A percentile compares a stretch with the other conserved stretches of the same genome.
Evolutionary conservation across 805 yeast species (phyloP).

Genomic region (Zygoascus flipseniorum): DNA sequence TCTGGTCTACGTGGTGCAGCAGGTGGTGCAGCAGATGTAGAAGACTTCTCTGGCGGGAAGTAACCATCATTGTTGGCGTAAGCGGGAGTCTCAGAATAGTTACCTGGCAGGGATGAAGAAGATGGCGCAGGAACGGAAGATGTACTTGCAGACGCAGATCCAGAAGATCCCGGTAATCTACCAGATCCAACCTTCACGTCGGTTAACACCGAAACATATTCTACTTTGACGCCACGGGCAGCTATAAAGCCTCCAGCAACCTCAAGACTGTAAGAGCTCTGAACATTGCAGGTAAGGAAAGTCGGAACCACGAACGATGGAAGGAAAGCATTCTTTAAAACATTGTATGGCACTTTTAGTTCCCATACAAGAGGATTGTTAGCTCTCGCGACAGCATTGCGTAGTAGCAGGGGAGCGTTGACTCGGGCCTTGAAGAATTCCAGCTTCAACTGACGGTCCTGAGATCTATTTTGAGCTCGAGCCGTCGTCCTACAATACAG

Average conservation of each 20-base stretch:
- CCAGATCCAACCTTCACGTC: constrained; percentile 16
- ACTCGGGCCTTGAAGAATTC: constrained; percentile 20
- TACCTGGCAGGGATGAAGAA: too few species aligned
- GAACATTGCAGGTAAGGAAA: constrained; percentile 49
- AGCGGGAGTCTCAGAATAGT: too few species aligned
- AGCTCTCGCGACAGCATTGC: constrained; percentile 5
- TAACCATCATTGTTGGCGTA: too few species aligned
- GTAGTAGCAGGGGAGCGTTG: constrained; percentile 7
- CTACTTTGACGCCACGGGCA: constrained; percentile 3
- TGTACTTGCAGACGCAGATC: too few species aligned
- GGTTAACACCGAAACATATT: constrained; percentile 12
- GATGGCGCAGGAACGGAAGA: too few species aligned
- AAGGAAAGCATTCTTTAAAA: constrained; percentile 34
- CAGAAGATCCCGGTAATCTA: neutral
- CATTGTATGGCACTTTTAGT: constrained; percentile 8
- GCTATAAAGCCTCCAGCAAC: constrained; percentile 27
- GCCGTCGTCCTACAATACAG: constrained; percentile 24
- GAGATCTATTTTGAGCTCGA: constrained; percentile 22
- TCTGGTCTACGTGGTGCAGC: too few species aligned
- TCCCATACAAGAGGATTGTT: constrained; percentile 11
- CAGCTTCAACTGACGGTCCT: constrained; percentile 12
- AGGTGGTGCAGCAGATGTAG: too few species aligned
- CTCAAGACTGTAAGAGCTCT: constrained; percentile 35
- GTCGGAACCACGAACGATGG: constrained; percentile 46
- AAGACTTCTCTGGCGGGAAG: too few species aligned